These are phyloP conservation scores for Beauveria asiatica DNA, from an alignment of 2,329 filamentous ascomycete genomes.

Conservation along the genomic window DNA sequence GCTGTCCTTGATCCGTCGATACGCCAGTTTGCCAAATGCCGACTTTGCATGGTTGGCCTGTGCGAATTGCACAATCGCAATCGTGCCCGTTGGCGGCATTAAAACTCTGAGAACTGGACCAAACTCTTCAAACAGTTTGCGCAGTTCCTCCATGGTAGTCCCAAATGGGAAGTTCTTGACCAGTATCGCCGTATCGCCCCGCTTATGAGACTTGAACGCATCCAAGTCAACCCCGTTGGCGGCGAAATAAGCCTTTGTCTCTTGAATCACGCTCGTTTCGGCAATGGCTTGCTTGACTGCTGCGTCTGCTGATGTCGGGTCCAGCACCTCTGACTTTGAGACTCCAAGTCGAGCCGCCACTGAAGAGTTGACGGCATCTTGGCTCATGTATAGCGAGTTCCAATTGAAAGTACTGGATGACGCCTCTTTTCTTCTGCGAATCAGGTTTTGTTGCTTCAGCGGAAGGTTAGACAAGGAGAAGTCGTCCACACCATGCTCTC, in stretches of 20 bases:
- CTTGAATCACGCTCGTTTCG: conserved; percentile 92
- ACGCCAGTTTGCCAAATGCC: conserved; percentile 78
- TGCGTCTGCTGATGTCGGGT: conserved; percentile 91
- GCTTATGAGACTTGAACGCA: conserved; percentile 75
- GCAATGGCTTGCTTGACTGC: conserved; percentile 95
- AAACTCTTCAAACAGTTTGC: conserved; percentile 74
- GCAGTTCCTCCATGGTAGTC: conserved; percentile 69
- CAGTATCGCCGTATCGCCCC: conserved; percentile 79
- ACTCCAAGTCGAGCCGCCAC: conserved; percentile 80
- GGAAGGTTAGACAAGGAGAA: conserved; percentile 85
- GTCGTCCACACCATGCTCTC: conserved; percentile 75
- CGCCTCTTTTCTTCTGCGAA: conserved; percentile 76
- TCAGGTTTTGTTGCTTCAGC: conserved; percentile 86
- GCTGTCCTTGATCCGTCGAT: conserved; percentile 83
- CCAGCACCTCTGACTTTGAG: conserved; percentile 82
- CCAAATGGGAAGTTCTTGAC: conserved; percentile 93
- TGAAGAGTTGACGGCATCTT: conserved; percentile 88
- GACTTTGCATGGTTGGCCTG: conserved; percentile 70
- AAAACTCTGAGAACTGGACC: conserved; percentile 74
- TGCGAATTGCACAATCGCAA: conserved; percentile 84
- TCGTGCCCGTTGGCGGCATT: conserved; percentile 88
- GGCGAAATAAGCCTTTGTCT: conserved; percentile 86
- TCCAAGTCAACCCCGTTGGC: conserved; percentile 85
- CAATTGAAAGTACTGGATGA: conserved; percentile 79
- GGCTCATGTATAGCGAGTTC: conserved; percentile 99